A percentile compares a stretch with the other conserved stretches of the same genome.
These are phyloP conservation scores for Brettanomyces custersianus DNA, from an alignment of 805 yeast species.

Conservation along the genomic window DNA sequence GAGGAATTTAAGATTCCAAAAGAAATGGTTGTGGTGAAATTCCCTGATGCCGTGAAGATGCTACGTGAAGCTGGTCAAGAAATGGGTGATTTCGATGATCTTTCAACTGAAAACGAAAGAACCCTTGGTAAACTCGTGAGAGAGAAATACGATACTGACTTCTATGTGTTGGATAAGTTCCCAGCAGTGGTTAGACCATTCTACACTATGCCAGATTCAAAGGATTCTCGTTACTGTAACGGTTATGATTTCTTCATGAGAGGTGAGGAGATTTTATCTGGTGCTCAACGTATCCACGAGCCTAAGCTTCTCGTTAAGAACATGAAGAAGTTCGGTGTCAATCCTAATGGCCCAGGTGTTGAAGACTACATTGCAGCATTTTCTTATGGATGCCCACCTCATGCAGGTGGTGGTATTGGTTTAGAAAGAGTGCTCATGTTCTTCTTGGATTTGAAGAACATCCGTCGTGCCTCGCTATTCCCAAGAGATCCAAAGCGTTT, in stretches of 20 bases:
- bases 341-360: slow-evolving; percentile 73
- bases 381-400: slow-evolving; percentile 94
- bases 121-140: slow-evolving; percentile 84
- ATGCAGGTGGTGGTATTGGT: slow-evolving; percentile 99
- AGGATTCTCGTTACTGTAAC: slow-evolving; percentile 87
- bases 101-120: slow-evolving; percentile 91
- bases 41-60: slow-evolving; percentile 84
- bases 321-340: slow-evolving; percentile 75
- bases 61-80: slow-evolving; percentile 81
- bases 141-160: slow-evolving; percentile 94
- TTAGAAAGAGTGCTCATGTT: slow-evolving; percentile 98
- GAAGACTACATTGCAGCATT: slow-evolving; percentile 90
- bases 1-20: slow-evolving; percentile 94
- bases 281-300: slow-evolving; percentile 99
- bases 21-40: slow-evolving; percentile 83
- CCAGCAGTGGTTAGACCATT: slow-evolving; percentile 96
- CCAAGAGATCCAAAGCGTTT: slow-evolving; percentile 97
- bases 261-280: slow-evolving; percentile 98
- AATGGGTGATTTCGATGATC: slow-evolving; percentile 81
- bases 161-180: slow-evolving; percentile 96
- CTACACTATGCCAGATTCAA: slow-evolving; percentile 98
- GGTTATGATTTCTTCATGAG: slow-evolving; percentile 99
- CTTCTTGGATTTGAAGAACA: slow-evolving; percentile 92
- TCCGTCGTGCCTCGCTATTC: slow-evolving; percentile 97
- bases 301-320: slow-evolving; percentile 73